Percentiles rank a stretch among this genome's conserved stretches.
Conservation (phyloP, 2,329 filamentous ascomycete genomes). For the Trichoderma sp. region DNA sequence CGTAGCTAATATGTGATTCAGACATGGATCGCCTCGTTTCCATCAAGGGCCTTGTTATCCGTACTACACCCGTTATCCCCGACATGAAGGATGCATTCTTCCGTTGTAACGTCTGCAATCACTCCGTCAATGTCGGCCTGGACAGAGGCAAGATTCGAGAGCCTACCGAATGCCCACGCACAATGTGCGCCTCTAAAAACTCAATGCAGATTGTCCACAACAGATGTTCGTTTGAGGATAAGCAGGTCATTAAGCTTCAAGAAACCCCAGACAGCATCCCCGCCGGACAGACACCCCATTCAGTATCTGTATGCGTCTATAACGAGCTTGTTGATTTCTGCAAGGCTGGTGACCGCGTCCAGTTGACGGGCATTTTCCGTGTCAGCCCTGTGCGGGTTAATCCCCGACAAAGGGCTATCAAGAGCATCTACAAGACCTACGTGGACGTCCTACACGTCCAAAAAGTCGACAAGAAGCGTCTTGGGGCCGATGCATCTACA, state of each 20-base stretch:
- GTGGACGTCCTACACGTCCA: constrained; percentile 94
- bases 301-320: constrained; percentile 93
- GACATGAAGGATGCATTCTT: constrained; percentile 99
- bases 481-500: constrained; percentile 88
- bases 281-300: constrained; percentile 94
- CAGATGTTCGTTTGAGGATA: constrained; percentile 90
- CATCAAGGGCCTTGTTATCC: constrained; percentile 94
- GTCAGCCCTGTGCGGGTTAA: constrained; percentile 93
- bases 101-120: constrained; percentile 89
- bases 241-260: constrained; percentile 98
- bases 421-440: constrained; percentile 97
- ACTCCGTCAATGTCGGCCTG: constrained; percentile 86
- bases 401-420: constrained; percentile 86
- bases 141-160: constrained; percentile 96
- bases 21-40: constrained; percentile 96
- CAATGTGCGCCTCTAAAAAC: constrained; percentile 80
- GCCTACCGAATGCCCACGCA: constrained; percentile 84
- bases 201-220: constrained; percentile 99
- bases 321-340: constrained; percentile 97
- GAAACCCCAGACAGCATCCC: constrained; percentile 95
- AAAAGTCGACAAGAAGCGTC: constrained; percentile 91
- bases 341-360: constrained; percentile 94
- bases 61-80: constrained; percentile 92
- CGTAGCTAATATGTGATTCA: constrained; percentile 31
- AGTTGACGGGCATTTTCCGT: constrained; percentile 96